phyloP scores from a whole-genome alignment of 1,284 basidiomycete species.

The Fistulinella staudtii region DNA sequence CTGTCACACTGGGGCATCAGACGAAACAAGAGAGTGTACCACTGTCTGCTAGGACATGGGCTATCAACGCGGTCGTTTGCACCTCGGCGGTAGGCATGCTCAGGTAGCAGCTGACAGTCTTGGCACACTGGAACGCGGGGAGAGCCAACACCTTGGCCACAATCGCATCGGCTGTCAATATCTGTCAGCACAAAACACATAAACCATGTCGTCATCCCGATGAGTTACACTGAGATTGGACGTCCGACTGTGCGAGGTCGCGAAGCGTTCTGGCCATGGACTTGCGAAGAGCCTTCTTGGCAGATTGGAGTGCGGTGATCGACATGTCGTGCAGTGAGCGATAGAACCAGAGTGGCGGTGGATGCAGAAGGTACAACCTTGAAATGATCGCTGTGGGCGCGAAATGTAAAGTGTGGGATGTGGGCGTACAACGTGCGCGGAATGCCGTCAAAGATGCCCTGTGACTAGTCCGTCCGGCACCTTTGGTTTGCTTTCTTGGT shows the following conservation, averaged over 20 bases:
- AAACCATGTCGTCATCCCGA: background rate
- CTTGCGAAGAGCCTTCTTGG: constrained; percentile 56
- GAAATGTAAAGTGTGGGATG: too few relatives aligned
- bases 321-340: constrained; percentile 27
- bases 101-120: constrained; percentile 65
- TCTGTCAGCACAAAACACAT: constrained; percentile 4
- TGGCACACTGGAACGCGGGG: constrained; percentile 47
- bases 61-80: constrained; percentile 48
- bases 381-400: too few relatives aligned
- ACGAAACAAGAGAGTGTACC: constrained; percentile 11
- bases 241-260: constrained; percentile 38
- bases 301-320: constrained; percentile 25
- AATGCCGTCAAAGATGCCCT: background rate
- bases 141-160: constrained; percentile 44
- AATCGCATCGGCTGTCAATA: constrained; percentile 49
- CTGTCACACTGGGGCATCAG: background rate
- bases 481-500: background rate
- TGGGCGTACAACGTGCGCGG: too few relatives aligned
- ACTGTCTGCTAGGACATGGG: constrained; percentile 21
- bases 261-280: constrained; percentile 43
- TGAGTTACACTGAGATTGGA: constrained; percentile 57
- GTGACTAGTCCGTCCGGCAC: background rate
- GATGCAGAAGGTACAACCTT: too few relatives aligned
- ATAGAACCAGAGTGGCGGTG: too few relatives aligned
- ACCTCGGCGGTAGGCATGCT: constrained; percentile 73